Conservation (phyloP, 108 stramenopile genomes). For the Skeletonema potamos region DNA sequence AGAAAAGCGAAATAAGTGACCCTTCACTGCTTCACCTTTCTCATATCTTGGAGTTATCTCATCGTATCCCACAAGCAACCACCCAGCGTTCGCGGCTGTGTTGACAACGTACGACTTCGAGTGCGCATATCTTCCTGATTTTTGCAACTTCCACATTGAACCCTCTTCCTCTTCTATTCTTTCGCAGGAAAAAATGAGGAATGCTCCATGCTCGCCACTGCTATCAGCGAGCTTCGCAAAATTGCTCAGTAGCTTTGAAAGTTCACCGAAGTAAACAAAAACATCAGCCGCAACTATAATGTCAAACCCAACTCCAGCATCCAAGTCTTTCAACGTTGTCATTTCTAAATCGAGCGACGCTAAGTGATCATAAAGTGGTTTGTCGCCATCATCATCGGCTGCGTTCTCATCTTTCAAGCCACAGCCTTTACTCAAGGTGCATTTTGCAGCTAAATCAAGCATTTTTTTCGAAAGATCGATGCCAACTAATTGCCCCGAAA, state of each 20-base stretch:
- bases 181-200: slow-evolving; percentile 71
- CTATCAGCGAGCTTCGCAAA: slow-evolving; percentile 44
- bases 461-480: slow-evolving; percentile 74
- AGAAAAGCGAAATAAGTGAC: slow-evolving; percentile 66
- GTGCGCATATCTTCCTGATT: slow-evolving; percentile 70
- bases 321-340: slow-evolving; percentile 48
- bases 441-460: slow-evolving; percentile 58
- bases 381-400: slow-evolving; percentile 1
- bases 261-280: slow-evolving; percentile 62
- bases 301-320: slow-evolving; percentile 48
- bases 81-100: slow-evolving; percentile 49
- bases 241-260: slow-evolving; percentile 47
- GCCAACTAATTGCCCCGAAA: slow-evolving; percentile 53
- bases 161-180: slow-evolving; percentile 54
- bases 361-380: slow-evolving; percentile 60
- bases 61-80: slow-evolving; percentile 40
- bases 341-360: slow-evolving; percentile 64
- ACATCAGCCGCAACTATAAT: slow-evolving; percentile 79
- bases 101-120: slow-evolving; percentile 55
- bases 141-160: slow-evolving; percentile 57
- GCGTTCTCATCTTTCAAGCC: slow-evolving; percentile 37
- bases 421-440: slow-evolving; percentile 59
- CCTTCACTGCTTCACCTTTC: slow-evolving; percentile 64
- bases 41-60: slow-evolving; percentile 71
- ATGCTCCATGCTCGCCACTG: slow-evolving; percentile 15